These are phyloP conservation scores for Coemansia sp. DNA, from an alignment of 192 early-diverging fungal genomes.

Conservation along the genomic window DNA sequence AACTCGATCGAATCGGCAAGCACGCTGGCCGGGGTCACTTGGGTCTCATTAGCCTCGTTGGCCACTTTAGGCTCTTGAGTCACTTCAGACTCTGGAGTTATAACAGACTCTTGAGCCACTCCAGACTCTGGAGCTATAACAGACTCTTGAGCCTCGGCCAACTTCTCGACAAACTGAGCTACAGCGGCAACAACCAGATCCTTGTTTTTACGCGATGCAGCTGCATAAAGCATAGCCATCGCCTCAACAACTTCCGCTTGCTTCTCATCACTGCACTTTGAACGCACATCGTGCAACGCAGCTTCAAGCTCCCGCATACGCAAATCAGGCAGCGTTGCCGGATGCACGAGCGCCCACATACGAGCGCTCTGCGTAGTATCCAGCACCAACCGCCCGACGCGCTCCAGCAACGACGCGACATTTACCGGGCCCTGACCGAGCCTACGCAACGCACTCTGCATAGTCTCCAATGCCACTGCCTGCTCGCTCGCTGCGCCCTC, in stretches of 20 bases:
- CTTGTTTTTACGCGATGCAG: conserved; percentile 26
- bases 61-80: no score
- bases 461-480: conserved; percentile 46
- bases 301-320: conserved; percentile 28
- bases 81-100: no score
- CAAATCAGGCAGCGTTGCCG: conserved; percentile 26
- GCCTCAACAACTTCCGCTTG: conserved; percentile 35
- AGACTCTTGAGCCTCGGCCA: background rate
- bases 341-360: conserved; percentile 35
- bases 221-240: conserved; percentile 49
- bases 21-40: conserved; percentile 14
- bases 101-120: background rate
- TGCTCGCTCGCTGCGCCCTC: conserved; percentile 26
- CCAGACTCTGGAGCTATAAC: no score
- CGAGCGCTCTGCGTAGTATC: conserved; percentile 37
- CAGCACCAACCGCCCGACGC: conserved; percentile 14
- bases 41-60: no score
- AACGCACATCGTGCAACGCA: background rate
- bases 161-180: conserved; percentile 12
- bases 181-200: conserved; percentile 35
- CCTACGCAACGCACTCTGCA: conserved; percentile 16
- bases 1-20: conserved; percentile 24
- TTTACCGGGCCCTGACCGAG: background rate
- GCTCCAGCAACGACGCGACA: background rate
- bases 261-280: background rate